Base-by-base conservation (phyloP, 352 stramenopile species). In the Globisporangium sylvaticum region DNA sequence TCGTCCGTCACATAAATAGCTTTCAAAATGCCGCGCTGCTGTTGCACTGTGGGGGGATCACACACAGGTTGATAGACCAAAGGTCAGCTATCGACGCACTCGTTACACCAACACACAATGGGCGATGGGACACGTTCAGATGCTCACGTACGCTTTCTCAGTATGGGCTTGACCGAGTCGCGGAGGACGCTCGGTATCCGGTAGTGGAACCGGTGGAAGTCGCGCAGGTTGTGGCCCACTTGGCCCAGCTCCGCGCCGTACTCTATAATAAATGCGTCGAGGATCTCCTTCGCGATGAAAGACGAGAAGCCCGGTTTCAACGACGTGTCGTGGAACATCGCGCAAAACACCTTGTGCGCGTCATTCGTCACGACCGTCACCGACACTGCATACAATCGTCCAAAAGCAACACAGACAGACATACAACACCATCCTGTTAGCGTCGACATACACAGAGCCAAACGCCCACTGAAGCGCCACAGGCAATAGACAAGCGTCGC, bases 341-440 rank as follows among this genome's bases (percentile, higher is more conserved):
- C 92, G 69, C 92, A 97, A 66, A 96, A 97, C 7, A 97, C 88
- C 60, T 97, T 97, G 63, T 92, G 80, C 14, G 78, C 73, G 18
- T 97, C 89, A 68, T 97, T 94, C 18, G 78, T 89, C 27, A 97
- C 91, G 55, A 98, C 87, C 7, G 92, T 97, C 42, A 97, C 89
- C 15, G 84, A 86, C 50, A 97, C 86, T 93, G 25, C 29, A 29
- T 20, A 62, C 9, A 52, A 4, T 14, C 62, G 61, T 50, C 39
- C 57, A 6, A 54, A 6, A 34, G 32, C 12, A 29, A 24, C 1
- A 18, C 1, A 25, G 10, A 20, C 9, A n/a, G n/a, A 10, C 25
- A 29, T 0, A 44, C 14, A 44, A 15, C 27, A 48, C 55, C 15
- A 1, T 25, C 14, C 18, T 5, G 34, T 58, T 25, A 60, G 54